phyloP scores from a whole-genome alignment of 164 flowering plant genomes.

The Magnolia kwangsiensis region DNA sequence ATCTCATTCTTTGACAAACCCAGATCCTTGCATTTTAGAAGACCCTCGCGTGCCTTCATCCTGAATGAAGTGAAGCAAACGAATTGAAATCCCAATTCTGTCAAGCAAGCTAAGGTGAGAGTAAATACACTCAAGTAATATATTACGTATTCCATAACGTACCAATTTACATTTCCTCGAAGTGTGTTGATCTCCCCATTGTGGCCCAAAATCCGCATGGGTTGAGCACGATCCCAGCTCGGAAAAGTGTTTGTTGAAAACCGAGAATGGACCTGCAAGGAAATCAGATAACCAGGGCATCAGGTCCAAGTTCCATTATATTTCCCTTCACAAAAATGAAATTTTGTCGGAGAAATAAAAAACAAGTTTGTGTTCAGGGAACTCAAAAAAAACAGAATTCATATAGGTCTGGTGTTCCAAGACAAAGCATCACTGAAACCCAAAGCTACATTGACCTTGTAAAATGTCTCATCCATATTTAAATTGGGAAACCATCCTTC shows the following conservation, averaged over 20 bases:
- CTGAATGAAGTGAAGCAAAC: slow-evolving; percentile 26
- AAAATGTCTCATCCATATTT: slow-evolving; percentile 43
- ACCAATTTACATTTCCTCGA: slow-evolving; percentile 97
- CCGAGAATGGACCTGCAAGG: slow-evolving; percentile 82
- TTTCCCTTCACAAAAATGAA: background rate
- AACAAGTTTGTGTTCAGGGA: slow-evolving; percentile 13
- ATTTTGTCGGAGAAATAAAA: slow-evolving; percentile 1
- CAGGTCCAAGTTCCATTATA: slow-evolving; percentile 19
- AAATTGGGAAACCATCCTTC: slow-evolving; percentile 37
- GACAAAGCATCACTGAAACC: slow-evolving; percentile 27
- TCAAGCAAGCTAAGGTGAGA: slow-evolving; percentile 17
- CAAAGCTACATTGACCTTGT: slow-evolving; percentile 55
- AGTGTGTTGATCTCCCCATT: slow-evolving; percentile 99
- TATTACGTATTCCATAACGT: slow-evolving; percentile 26
- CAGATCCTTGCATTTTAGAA: slow-evolving; percentile 85
- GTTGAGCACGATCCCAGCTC: slow-evolving; percentile 99
- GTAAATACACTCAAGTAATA: slow-evolving; percentile 55
- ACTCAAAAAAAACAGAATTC: background rate
- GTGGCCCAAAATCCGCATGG: slow-evolving; percentile 97
- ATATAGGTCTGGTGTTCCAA: background rate
- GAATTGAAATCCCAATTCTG: slow-evolving; percentile 32
- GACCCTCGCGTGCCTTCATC: slow-evolving; percentile 99
- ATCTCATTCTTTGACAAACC: slow-evolving; percentile 81
- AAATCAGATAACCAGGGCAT: slow-evolving; percentile 13
- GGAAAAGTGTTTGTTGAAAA: slow-evolving; percentile 99